Conservation (phyloP, 768 basidiomycete species). For the Lactifluus subvellereus region DNA sequence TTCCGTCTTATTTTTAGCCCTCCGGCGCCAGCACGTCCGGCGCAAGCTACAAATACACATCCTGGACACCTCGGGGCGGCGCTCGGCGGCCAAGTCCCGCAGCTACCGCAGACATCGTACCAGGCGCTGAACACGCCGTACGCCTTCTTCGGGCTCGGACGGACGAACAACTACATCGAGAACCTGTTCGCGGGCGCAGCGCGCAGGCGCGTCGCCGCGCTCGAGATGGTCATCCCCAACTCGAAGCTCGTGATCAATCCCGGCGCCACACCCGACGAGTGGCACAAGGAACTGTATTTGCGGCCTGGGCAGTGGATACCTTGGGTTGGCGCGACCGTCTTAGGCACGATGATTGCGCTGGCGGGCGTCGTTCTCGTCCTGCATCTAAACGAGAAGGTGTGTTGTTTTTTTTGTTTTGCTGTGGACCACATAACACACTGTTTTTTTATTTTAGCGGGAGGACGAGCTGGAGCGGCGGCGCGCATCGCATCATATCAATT, state of each 20-base stretch:
- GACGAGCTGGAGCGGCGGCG: slow-evolving; percentile 88
- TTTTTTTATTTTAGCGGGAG: slow-evolving; percentile 54
- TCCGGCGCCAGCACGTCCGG: slow-evolving; percentile 94
- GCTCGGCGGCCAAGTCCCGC: slow-evolving; percentile 93
- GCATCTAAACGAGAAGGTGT: slow-evolving; percentile 89
- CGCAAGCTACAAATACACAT: slow-evolving; percentile 97
- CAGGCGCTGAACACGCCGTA: slow-evolving; percentile 88
- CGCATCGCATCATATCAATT: slow-evolving; percentile 94
- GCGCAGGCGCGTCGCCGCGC: slow-evolving; percentile 76
- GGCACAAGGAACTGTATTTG: slow-evolving; percentile 87
- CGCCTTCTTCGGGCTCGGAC: slow-evolving; percentile 91
- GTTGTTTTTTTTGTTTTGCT: slow-evolving; percentile 25
- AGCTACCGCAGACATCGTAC: slow-evolving; percentile 90
- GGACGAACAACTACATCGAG: slow-evolving; percentile 99
- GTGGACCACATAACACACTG: neutral
- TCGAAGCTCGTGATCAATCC: slow-evolving; percentile 95
- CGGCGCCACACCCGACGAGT: slow-evolving; percentile 49
- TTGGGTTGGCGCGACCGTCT: slow-evolving; percentile 87
- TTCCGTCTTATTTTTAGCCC: slow-evolving; percentile 46
- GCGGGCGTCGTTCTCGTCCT: slow-evolving; percentile 80
- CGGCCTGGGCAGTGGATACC: slow-evolving; percentile 97
- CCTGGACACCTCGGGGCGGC: slow-evolving; percentile 79
- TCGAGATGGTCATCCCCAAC: slow-evolving; percentile 97
- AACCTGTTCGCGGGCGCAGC: slow-evolving; percentile 96
- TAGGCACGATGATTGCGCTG: slow-evolving; percentile 65